Evolutionary conservation across 2,329 filamentous ascomycete species (phyloP), one percentile per base, ranked within the genome.

Genomic region (Aspergillus pseudoterreus): DNA sequence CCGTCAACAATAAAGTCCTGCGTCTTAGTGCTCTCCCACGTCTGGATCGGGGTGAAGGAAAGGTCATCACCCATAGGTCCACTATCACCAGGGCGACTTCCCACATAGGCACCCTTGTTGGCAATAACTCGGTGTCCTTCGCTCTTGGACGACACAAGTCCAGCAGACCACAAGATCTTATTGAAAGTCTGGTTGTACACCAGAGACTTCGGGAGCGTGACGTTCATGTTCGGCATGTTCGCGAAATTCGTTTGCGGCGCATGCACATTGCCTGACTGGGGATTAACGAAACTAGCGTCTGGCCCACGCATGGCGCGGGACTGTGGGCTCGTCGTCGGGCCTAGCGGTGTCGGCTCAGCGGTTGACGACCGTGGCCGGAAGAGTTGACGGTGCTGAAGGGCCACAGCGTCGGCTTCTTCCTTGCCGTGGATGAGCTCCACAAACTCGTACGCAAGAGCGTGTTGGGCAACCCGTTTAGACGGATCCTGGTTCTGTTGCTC

Each of bases 401-500:
- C 82, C 6, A 89, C 85, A 19, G 80, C 75, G 12, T 81, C 67
- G 0, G 92, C 90, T 55, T 81, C 80, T 6, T 79, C 63, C 0
- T 75, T 67, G 12, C 92, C 90, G 65, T 97, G 91, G 1, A 91
- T 82, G 2, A 99, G 78, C 45, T 86, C 81, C 0, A 95, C 77
- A 19, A 97, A 86, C 66, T 99, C 92, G 46, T 78, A 82, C 1
- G 94, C 94, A 2, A 99, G 81, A 0, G 80, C 75, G 65, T 96
- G 92, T 62, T 99, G 92, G 3, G 92, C 91, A 50, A 83, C 68
- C 27, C 94, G 84, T 71, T 86, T 83, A 1, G 84, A 80, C 0
- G 88, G 88, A 50, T 92, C 81, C 24, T 77, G 57, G 8, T 71
- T 72, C 60, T 97, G 92, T 55, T 86, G 69, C 30, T 75, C 68